Evolutionary conservation across 2,329 filamentous ascomycete species (phyloP).

Genomic region (Nemania sp.): DNA sequence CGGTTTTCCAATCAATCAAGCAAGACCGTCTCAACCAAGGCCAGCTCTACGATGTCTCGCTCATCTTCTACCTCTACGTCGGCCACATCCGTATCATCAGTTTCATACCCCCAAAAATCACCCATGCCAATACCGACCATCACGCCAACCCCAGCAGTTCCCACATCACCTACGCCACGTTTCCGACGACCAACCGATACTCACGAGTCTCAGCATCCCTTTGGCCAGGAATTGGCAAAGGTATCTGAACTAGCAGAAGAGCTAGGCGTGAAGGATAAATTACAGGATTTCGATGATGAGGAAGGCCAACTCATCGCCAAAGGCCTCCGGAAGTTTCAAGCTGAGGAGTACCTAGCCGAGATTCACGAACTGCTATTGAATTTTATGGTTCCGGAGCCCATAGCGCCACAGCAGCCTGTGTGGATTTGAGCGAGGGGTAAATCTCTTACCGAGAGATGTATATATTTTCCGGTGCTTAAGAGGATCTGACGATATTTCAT

Average conservation of each 20-base stretch:
- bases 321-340: conserved; percentile 79
- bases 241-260: conserved; percentile 95
- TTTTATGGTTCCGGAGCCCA: conserved; percentile 63
- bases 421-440: conserved; percentile 60
- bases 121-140: conserved; percentile 44
- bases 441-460: conserved; percentile 11
- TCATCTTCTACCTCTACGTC: conserved; percentile 68
- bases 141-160: conserved; percentile 51
- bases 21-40: conserved; percentile 66
- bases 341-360: conserved; percentile 86
- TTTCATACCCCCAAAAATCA: conserved; percentile 49
- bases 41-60: conserved; percentile 67
- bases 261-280: conserved; percentile 72
- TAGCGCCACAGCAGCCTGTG: conserved; percentile 53
- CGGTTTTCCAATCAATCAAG: conserved; percentile 67
- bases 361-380: conserved; percentile 76
- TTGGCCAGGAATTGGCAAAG: conserved; percentile 89
- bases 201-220: conserved; percentile 67
- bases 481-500: conserved; percentile 46
- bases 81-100: conserved; percentile 60
- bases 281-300: conserved; percentile 78
- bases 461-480: conserved; percentile 28
- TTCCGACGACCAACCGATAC: conserved; percentile 47
- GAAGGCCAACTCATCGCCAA: conserved; percentile 74
- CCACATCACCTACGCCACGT: conserved; percentile 48